Conservation (phyloP, 2,329 filamentous ascomycete genomes). For the Byssoonygena ceratinophila region DNA sequence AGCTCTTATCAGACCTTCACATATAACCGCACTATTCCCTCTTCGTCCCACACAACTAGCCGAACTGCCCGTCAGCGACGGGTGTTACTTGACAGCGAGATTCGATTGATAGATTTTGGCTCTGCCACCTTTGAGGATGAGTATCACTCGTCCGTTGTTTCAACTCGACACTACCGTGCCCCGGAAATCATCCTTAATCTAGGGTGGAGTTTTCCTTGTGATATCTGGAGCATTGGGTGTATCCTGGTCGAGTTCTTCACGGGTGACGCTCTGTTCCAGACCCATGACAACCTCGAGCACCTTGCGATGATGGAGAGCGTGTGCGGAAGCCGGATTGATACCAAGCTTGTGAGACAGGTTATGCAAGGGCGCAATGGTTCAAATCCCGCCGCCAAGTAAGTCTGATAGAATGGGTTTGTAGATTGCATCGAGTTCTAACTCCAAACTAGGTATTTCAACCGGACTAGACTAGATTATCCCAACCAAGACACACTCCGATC, state of each 20-base stretch:
- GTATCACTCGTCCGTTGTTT: slow-evolving; percentile 58
- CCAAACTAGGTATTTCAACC: slow-evolving; percentile 42
- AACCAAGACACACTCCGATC: slow-evolving; percentile 53
- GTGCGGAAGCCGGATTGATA: slow-evolving; percentile 47
- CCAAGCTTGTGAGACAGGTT: slow-evolving; percentile 45
- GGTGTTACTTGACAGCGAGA: slow-evolving; percentile 55
- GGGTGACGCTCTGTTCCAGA: slow-evolving; percentile 57
- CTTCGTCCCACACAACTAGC: slow-evolving; percentile 49
- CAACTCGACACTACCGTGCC: slow-evolving; percentile 55
- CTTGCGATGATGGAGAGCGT: slow-evolving; percentile 60
- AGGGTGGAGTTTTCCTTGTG: slow-evolving; percentile 58
- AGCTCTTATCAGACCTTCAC: slow-evolving; percentile 58
- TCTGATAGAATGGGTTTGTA: not conserved
- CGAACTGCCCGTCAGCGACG: slow-evolving; percentile 52
- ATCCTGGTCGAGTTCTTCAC: slow-evolving; percentile 60
- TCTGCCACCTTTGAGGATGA: slow-evolving; percentile 59
- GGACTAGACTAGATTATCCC: slow-evolving; percentile 52
- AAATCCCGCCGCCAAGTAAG: slow-evolving; percentile 49
- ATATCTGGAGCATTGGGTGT: slow-evolving; percentile 60
- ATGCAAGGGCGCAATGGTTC: slow-evolving; percentile 39
- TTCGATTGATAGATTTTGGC: slow-evolving; percentile 57
- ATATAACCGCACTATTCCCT: slow-evolving; percentile 57
- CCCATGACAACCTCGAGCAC: slow-evolving; percentile 58
- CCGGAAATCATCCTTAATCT: slow-evolving; percentile 58
- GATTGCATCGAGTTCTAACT: slow-evolving; percentile 26